Evolutionary conservation across 306 rosid genomes (phyloP).

Genomic region (Dalbergia cochinchinensis): DNA sequence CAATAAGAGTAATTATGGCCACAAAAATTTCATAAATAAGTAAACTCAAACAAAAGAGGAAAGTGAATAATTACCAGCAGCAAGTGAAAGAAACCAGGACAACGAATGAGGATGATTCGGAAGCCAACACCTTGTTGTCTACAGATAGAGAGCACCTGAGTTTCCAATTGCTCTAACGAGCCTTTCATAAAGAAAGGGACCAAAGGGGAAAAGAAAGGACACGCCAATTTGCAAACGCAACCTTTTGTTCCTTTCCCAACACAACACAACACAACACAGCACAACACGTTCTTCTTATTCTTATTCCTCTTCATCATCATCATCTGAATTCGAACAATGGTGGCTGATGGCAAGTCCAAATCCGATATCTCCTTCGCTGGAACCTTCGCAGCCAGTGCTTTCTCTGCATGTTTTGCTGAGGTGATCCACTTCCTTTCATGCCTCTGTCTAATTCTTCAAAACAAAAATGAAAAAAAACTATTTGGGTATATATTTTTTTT

Average conservation of each 20-base stretch:
- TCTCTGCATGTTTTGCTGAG: constrained; percentile 84
- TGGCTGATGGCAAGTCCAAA: constrained; percentile 65
- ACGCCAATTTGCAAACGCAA: constrained; percentile 8
- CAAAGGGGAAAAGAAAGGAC: neutral
- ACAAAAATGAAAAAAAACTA: neutral
- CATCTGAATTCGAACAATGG: constrained; percentile 53
- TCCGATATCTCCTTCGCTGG: constrained; percentile 72
- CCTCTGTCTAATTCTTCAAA: neutral
- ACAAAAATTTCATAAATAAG: too few relatives aligned
- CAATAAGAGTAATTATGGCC: too few relatives aligned
- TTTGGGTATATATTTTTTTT: neutral
- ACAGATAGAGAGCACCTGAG: neutral
- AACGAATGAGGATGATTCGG: neutral
- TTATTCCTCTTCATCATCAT: neutral
- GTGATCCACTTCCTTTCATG: constrained; percentile 37
- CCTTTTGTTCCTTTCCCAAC: constrained; percentile 11
- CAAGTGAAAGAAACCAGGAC: neutral
- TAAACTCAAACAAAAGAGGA: too few relatives aligned
- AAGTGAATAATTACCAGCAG: neutral
- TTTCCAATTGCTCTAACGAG: neutral
- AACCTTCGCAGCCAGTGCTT: constrained; percentile 73
- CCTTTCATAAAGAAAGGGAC: neutral
- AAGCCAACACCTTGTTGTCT: neutral
- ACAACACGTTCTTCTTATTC: neutral
- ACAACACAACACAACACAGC: too few relatives aligned